Base-by-base conservation (phyloP, 1,284 basidiomycete species). In the Melampsora abietis-canadensis region DNA sequence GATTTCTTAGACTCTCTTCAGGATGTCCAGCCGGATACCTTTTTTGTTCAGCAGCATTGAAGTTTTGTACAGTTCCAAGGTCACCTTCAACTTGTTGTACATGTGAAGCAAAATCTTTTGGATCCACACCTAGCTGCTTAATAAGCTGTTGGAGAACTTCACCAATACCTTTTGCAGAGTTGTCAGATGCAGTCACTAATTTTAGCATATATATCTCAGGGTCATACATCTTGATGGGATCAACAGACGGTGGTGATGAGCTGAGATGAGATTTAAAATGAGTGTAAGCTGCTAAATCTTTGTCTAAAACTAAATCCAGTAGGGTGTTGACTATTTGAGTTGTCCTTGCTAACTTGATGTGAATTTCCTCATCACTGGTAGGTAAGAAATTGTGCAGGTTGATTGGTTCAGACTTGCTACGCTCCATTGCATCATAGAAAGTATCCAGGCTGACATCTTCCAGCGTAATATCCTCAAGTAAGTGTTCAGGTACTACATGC, bases 161-260 rank as follows among this genome's bases (percentile, higher is more conserved):
- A 10, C 59, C 67, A 31, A 67, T 21, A 7, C 66, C 66, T n/a
- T 27, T 34, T 12, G 66, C 66, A 4, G 30, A 51, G 47, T 67
- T 67, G 14, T 67, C 66, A 2, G 48, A 40, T 2, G 66, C 66
- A n/a, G 34, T 34, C 66, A 67, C 57, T 34, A 67, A n/a, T 37
- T 67, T 67, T 5, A 67, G 66, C 66, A 67, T 67, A 30, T 51
- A 51, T 37, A 67, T 67, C 24, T 46, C 27, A 17, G 66, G 66
- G 8, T 34, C 15, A 3, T 48, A 24, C 34, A 44, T 40, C 15
- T 46, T 48, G 17, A 69, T 61, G 15, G n/a, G 57, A 12, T 69
- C 46, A 19, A 69, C 12, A 7, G 15, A 17, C 15, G 24, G 24
- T 30, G 60, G 68, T 30, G 12, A 7, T 10, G 17, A 54, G 4